Base-by-base conservation (phyloP, 2,329 filamentous ascomycete genomes). In the Aspergillus floridensis region DNA sequence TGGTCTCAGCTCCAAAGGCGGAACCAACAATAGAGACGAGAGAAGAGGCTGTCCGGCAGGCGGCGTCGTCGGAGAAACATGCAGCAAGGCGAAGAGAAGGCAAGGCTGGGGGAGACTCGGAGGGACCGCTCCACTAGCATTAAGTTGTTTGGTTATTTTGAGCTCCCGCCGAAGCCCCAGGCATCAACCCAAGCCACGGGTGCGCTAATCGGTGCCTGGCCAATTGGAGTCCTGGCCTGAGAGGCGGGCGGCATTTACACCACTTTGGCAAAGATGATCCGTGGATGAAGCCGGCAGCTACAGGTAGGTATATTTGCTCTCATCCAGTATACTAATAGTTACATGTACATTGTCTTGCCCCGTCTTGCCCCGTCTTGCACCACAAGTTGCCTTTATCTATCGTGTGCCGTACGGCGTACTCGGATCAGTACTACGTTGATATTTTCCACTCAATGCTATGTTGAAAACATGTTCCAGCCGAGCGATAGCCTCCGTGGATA, bases 401-500 rank as follows among this genome's bases (percentile, higher is more conserved):
- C 63, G 73, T 50, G 63, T 75, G 12, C 74, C 74, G 47, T 77
- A 76, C 0, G 72, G 68, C 49, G 68, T 70, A 55, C 64, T 76
- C 26, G 56, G 62, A 49, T 76, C 68, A 10, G 67, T 59, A 53
- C 68, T 76, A n/a, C 69, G 68, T 51, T 70, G 64, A 56, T 69
- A 73, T 6, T 70, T 60, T 1, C 74, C 73, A 48, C 68, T 72
- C 52, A 76, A 50, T 3, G 72, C 74, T 19, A 62, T 66, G 49
- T 76, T 74, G 68, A 90, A 88, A 5, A 88, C 79, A 53, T 77
- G 75, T 60, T 84, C 82, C 32, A 90, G 72, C 57, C 79, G 79
- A 24, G 76, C 71, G 49, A 92, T 77, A 2, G 88, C 85, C 65
- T 86, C 84, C 1, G 87, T 84, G 16, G 85, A 86, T 63, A 91